phyloP scores from a whole-genome alignment of 352 stramenopile genomes.

The Phytophthora pseudosyringae region DNA sequence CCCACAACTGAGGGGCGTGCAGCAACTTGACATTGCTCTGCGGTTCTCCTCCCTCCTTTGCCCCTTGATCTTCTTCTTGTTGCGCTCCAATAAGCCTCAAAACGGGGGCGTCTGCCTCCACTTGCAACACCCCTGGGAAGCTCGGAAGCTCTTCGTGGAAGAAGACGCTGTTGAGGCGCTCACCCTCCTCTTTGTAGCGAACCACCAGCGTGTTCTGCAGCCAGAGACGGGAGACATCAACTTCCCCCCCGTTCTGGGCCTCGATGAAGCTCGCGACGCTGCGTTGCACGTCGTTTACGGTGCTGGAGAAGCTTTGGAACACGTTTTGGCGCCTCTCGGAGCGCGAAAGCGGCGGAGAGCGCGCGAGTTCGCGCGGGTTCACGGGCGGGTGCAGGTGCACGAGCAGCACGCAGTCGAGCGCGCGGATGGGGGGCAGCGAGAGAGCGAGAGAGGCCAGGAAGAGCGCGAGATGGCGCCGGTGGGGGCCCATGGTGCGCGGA shows the following conservation, averaged over 20 bases:
- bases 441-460: slow-evolving; percentile 21
- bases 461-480: slow-evolving; percentile 23
- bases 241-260: slow-evolving; percentile 11
- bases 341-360: slow-evolving; percentile 8
- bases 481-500: slow-evolving; percentile 3
- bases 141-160: slow-evolving; percentile 33
- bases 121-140: slow-evolving; percentile 49
- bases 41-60: slow-evolving; percentile 2
- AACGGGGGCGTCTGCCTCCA: slow-evolving; percentile 47
- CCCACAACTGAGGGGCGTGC: slow-evolving; percentile 62
- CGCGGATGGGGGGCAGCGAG: slow-evolving; percentile 1
- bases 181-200: slow-evolving; percentile 12
- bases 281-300: slow-evolving; percentile 28
- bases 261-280: slow-evolving; percentile 34
- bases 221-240: slow-evolving; percentile 49
- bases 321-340: slow-evolving; percentile 31
- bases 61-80: slow-evolving; percentile 13
- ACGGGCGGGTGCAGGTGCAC: slow-evolving; percentile 52
- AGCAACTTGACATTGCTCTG: slow-evolving; percentile 60
- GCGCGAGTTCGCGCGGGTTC: slow-evolving; percentile 1
- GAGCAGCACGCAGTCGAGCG: slow-evolving; percentile 29
- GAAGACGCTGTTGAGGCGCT: slow-evolving; percentile 11
- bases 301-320: slow-evolving; percentile 14
- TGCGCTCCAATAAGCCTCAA: slow-evolving; percentile 29
- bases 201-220: slow-evolving; percentile 68